phyloP scores from a whole-genome alignment of 2,329 filamentous ascomycete species.

The Diaporthe caulivora region DNA sequence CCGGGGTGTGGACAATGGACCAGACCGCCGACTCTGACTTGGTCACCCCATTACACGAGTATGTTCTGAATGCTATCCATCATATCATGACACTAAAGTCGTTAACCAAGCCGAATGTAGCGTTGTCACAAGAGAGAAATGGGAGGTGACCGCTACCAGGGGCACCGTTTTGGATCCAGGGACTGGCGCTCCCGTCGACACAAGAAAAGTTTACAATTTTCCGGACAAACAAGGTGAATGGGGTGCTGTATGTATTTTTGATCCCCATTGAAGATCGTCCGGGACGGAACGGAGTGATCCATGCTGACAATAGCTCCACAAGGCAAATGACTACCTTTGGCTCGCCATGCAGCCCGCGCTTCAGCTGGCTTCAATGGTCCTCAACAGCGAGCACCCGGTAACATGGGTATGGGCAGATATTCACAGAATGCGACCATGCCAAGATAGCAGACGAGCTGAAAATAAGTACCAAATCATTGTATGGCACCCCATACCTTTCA shows the following conservation, averaged over 20 bases:
- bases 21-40: constrained; percentile 29
- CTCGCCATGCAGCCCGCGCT: constrained; percentile 36
- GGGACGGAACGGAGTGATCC: too few species aligned
- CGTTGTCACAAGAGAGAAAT: constrained; percentile 32
- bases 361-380: constrained; percentile 32
- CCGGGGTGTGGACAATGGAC: constrained; percentile 27
- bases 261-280: neutral
- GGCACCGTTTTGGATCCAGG: neutral
- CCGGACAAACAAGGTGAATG: constrained; percentile 35
- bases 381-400: constrained; percentile 32
- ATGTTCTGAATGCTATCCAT: neutral
- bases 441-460: neutral
- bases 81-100: neutral
- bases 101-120: neutral
- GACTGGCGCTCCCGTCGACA: neutral
- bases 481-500: neutral
- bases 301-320: neutral
- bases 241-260: neutral
- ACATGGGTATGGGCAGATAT: constrained; percentile 35
- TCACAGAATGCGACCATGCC: constrained; percentile 6
- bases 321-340: constrained; percentile 34
- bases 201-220: constrained; percentile 32
- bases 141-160: constrained; percentile 5
- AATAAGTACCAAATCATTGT: neutral
- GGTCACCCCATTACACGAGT: constrained; percentile 35